These are phyloP conservation scores for Schizophyllum amplum DNA, from an alignment of 1,284 basidiomycete genomes.

Conservation along the genomic window DNA sequence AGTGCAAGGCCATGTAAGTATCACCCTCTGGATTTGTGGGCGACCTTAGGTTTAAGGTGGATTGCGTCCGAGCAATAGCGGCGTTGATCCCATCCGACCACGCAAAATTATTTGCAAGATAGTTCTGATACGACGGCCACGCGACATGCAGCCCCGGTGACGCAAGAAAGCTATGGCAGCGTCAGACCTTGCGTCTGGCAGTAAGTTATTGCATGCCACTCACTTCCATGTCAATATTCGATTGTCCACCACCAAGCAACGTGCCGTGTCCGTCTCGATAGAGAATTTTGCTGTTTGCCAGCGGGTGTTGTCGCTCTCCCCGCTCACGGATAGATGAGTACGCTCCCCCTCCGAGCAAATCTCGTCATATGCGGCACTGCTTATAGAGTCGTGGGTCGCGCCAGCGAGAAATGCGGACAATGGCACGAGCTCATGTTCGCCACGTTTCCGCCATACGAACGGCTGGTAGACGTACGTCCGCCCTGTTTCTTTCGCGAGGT, in stretches of 20 bases:
- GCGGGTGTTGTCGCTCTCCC: constrained; percentile 16
- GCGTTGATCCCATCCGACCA: constrained; percentile 27
- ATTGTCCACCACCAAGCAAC: constrained; percentile 32
- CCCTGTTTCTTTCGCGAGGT: constrained; percentile 28
- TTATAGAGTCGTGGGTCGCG: constrained; percentile 26
- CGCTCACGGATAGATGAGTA: constrained; percentile 23
- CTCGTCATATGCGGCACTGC: constrained; percentile 26
- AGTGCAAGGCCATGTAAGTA: constrained; percentile 34
- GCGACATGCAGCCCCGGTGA: constrained; percentile 27
- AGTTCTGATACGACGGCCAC: constrained; percentile 32
- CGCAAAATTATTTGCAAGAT: constrained; percentile 29
- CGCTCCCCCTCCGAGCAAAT: constrained; percentile 29
- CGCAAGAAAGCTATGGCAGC: constrained; percentile 26
- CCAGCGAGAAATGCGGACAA: constrained; percentile 33
- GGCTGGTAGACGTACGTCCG: constrained; percentile 36
- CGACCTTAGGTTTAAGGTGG: constrained; percentile 13
- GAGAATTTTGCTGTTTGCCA: constrained; percentile 28
- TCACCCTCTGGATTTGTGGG: constrained; percentile 25
- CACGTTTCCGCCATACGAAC: constrained; percentile 33
- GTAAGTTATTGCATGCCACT: constrained; percentile 9
- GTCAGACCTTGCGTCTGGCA: constrained; percentile 1
- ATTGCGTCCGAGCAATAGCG: background rate
- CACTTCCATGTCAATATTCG: constrained; percentile 35
- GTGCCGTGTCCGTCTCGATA: constrained; percentile 22
- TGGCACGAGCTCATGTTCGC: constrained; percentile 27